These are phyloP conservation scores for Adansonia digitata DNA, from an alignment of 345 rosid species.

Conservation along the genomic window DNA sequence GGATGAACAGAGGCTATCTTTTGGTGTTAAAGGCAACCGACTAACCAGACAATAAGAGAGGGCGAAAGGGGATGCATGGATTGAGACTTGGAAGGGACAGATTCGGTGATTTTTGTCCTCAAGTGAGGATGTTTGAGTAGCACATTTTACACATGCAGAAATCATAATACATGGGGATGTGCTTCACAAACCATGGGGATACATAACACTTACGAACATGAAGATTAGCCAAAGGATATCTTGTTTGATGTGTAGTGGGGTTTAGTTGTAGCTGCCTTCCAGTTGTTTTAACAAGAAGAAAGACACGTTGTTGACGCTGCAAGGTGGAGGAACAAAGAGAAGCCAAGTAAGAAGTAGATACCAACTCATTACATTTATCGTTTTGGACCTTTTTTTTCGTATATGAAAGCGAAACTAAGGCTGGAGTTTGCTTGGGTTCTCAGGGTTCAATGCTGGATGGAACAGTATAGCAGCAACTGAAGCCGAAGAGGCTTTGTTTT, in stretches of 20 bases:
- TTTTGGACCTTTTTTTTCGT: not conserved
- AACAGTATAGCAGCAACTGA: not conserved
- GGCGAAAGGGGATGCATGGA: not conserved
- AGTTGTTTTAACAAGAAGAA: not conserved
- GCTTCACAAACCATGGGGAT: not conserved
- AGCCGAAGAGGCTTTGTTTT: not conserved
- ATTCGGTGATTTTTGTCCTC: constrained; percentile 10
- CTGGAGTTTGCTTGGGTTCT: not conserved
- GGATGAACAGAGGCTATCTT: constrained; percentile 3
- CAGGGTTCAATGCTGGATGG: not conserved
- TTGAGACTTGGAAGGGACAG: not conserved
- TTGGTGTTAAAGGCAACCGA: constrained; percentile 6
- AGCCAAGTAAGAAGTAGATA: constrained; percentile 3
- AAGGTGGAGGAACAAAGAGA: not conserved
- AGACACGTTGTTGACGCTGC: constrained; percentile 4
- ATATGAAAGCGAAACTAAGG: not conserved
- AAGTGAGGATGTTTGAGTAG: not conserved
- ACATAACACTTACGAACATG: not conserved
- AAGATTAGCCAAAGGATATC: not conserved
- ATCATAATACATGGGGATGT: not conserved
- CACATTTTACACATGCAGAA: not conserved
- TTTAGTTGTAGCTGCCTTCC: not conserved
- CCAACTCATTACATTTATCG: not conserved
- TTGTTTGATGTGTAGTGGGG: not conserved
- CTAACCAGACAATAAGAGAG: not conserved